These are phyloP conservation scores for Magnaporthiopsis rhizophila DNA, from an alignment of 2,329 filamentous ascomycete genomes.

Conservation along the genomic window DNA sequence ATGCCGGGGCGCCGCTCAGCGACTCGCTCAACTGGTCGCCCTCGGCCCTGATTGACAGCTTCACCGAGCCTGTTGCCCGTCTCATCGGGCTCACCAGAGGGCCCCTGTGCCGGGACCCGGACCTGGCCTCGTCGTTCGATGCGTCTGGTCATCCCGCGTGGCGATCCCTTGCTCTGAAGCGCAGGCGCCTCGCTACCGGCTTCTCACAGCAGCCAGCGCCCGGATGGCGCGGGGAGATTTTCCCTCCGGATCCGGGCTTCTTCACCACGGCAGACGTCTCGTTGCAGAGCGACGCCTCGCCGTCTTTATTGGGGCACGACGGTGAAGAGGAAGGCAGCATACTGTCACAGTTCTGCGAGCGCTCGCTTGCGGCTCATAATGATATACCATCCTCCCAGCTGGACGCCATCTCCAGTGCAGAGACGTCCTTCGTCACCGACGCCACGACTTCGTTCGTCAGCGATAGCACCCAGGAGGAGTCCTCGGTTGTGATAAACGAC, in stretches of 20 bases:
- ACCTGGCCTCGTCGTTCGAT: neutral
- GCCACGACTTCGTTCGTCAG: constrained; percentile 29
- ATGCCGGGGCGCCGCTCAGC: constrained; percentile 50
- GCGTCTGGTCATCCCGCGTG: constrained; percentile 32
- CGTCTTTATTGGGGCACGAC: constrained; percentile 11
- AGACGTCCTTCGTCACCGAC: constrained; percentile 25
- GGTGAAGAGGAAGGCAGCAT: constrained; percentile 13
- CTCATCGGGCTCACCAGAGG: constrained; percentile 24
- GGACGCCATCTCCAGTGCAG: constrained; percentile 13
- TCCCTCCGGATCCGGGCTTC: constrained; percentile 22
- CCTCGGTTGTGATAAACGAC: neutral
- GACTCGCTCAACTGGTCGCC: constrained; percentile 46
- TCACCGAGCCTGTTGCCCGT: constrained; percentile 30
- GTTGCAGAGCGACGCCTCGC: constrained; percentile 10
- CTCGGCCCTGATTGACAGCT: constrained; percentile 38
- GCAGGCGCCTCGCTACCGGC: constrained; percentile 39
- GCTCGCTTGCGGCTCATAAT: constrained; percentile 66
- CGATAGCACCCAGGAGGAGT: constrained; percentile 15
- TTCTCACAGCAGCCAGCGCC: constrained; percentile 38
- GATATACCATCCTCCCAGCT: constrained; percentile 57
- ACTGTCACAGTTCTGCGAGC: constrained; percentile 64
- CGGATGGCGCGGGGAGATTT: constrained; percentile 14
- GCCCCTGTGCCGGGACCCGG: neutral
- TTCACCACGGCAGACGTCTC: constrained; percentile 38
- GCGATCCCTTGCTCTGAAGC: constrained; percentile 44